A percentile compares a stretch with the other conserved stretches of the same genome.
Conservation (phyloP, 2,329 filamentous ascomycete genomes). For the Hymenoscyphus linearis region DNA sequence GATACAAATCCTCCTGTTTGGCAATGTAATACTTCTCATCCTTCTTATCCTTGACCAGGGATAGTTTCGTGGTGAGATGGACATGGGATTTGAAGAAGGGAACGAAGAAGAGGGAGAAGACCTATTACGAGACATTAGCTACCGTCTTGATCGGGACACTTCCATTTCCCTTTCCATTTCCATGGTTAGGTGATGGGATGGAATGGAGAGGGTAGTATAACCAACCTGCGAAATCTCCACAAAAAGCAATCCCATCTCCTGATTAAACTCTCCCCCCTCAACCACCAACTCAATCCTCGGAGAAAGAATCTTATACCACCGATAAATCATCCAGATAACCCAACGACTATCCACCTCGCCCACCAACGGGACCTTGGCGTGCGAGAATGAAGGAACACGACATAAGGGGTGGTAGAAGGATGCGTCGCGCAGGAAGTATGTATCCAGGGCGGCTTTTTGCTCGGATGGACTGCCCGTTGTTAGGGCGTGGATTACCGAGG, state of each 20-base stretch:
- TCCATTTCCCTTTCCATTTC: too few relatives aligned
- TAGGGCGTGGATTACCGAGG: conserved; percentile 60
- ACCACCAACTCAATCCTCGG: conserved; percentile 66
- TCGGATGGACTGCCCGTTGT: conserved; percentile 60
- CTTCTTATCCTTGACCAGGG: conserved; percentile 43
- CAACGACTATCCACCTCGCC: conserved; percentile 55
- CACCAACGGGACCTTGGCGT: conserved; percentile 38
- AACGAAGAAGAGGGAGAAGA: conserved; percentile 71
- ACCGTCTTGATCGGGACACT: too few relatives aligned
- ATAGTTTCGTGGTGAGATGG: conserved; percentile 61
- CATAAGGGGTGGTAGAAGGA: conserved; percentile 77
- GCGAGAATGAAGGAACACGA: conserved; percentile 53
- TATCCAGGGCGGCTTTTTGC: conserved; percentile 60
- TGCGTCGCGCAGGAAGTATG: conserved; percentile 69
- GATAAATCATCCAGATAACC: conserved; percentile 65
- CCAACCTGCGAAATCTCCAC: conserved; percentile 58
- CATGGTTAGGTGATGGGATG: too few relatives aligned
- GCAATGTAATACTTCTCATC: conserved; percentile 61
- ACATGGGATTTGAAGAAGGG: conserved; percentile 69
- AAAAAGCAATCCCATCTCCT: conserved; percentile 62
- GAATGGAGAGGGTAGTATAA: neutral
- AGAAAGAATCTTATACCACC: conserved; percentile 80
- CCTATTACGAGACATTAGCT: conserved; percentile 21
- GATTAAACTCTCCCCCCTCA: conserved; percentile 64
- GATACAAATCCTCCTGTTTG: conserved; percentile 77